Evolutionary conservation across 495 filamentous ascomycete species (phyloP), one percentile per base, ranked within the genome.

Genomic region (Platismatia glauca): DNA sequence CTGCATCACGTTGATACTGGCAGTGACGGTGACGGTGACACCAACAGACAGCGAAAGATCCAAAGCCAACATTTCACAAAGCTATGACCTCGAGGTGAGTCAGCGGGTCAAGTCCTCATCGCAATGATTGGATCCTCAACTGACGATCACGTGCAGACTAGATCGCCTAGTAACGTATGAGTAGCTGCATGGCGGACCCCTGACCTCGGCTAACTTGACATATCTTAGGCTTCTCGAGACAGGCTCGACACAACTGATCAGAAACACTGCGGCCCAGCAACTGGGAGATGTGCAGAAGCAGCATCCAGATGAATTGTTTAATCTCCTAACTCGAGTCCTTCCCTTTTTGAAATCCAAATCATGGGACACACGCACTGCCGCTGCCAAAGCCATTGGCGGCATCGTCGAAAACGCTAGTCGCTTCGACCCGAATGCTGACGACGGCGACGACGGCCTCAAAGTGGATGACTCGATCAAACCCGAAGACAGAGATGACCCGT

Each of bases 251-350:
- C 85, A 86, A 69, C 77, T 97, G 59, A 97, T 98, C 62, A 87
- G 95, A 60, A 94, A 96, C 65, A 97, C 94, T 62, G 94, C 94
- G 61, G 95, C 95, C 41, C 88, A 94, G 70, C 94, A 98, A 77
- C 83, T 98, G 43, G 93, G 89, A 41, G 94, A 97, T 78, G 91
- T 96, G 64, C 95, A 97, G 74, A 97, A 95, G 71, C 86, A 92
- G 66, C 95, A 97, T 70, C 94, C 95, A 0, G 93, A 97, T 73
- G 94, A 98, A 70, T 79, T 97, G 5, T 97, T 97, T 74, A 97
- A 97, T 68, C 81, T 98, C 11, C 81, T 98, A n/a, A 90, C 90
- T n/a, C 82, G 93, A 55, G 92, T 98, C 48, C 83, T 97, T 22
- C 91, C 95, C 3, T 97, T 95, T 73, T 81, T 97, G 20, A 82